A percentile compares a stretch with the other conserved stretches of the same genome.
These are phyloP conservation scores for Teratosphaeria destructans DNA, from an alignment of 2,329 filamentous ascomycete species.

Conservation along the genomic window DNA sequence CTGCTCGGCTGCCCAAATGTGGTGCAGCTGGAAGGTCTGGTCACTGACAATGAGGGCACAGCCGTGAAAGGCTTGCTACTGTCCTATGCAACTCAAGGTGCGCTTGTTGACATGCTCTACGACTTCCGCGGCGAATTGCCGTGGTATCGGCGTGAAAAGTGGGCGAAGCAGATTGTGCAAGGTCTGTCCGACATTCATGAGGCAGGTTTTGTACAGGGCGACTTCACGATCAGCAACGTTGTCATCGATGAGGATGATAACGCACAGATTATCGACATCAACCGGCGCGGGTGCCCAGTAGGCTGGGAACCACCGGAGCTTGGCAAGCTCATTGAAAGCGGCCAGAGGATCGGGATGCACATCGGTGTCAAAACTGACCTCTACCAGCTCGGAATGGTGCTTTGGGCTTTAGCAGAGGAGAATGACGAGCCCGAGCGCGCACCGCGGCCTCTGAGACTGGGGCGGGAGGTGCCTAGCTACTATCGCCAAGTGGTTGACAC, in stretches of 20 bases:
- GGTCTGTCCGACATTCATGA: conserved; percentile 91
- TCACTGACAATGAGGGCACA: conserved; percentile 66
- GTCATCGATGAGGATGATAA: conserved; percentile 77
- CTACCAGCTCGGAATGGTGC: conserved; percentile 91
- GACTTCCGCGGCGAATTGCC: conserved; percentile 55
- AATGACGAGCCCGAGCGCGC: conserved; percentile 83
- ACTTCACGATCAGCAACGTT: conserved; percentile 95
- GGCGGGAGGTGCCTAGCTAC: conserved; percentile 58
- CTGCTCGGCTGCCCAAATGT: conserved; percentile 64
- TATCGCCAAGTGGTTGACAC: conserved; percentile 65
- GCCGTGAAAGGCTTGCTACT: conserved; percentile 82
- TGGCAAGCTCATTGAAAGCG: conserved; percentile 70
- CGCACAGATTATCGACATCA: conserved; percentile 97
- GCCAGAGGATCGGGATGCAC: conserved; percentile 88
- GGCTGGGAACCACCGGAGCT: conserved; percentile 97
- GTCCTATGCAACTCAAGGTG: conserved; percentile 73
- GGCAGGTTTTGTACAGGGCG: conserved; percentile 90
- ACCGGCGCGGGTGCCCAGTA: conserved; percentile 88
- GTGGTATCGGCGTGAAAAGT: conserved; percentile 69
- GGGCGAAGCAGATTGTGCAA: conserved; percentile 83
- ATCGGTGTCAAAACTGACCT: conserved; percentile 97
- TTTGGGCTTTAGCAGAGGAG: conserved; percentile 82
- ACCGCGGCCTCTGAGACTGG: conserved; percentile 54
- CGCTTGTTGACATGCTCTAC: conserved; percentile 83
- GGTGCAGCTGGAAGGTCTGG: conserved; percentile 76